phyloP scores from a whole-genome alignment of 306 rosid species.

The Malus asiatica region DNA sequence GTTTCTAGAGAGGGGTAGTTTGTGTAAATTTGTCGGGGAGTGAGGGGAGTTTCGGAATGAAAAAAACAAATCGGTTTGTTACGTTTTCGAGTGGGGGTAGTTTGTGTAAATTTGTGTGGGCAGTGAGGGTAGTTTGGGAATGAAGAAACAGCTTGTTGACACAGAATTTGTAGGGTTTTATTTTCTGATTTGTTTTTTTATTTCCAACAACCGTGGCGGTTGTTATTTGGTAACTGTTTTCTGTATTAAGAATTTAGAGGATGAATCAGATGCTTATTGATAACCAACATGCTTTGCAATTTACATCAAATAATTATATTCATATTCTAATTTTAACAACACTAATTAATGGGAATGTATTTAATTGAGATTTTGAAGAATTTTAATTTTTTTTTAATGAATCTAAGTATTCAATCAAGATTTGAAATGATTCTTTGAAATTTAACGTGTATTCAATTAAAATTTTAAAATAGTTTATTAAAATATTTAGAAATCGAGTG shows the following conservation, averaged over 20 bases:
- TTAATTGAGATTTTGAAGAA: fast-evolving
- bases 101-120: slow-evolving; percentile 17
- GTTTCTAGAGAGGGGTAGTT: neutral
- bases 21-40: slow-evolving; percentile 13
- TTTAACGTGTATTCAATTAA: too few relatives aligned
- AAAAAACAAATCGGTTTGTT: neutral
- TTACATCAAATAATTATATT: too few relatives aligned
- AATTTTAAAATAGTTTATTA: too few relatives aligned
- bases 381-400: too few relatives aligned
- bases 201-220: neutral
- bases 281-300: neutral
- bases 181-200: neutral
- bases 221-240: neutral
- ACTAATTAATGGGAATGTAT: too few relatives aligned
- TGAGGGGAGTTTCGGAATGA: neutral
- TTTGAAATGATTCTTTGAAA: too few relatives aligned
- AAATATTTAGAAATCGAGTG: too few relatives aligned
- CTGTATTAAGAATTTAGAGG: neutral
- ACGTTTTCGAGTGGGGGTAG: neutral
- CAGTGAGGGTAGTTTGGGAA: neutral
- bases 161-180: neutral
- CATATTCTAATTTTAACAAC: too few relatives aligned
- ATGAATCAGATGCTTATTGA: neutral
- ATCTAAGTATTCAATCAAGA: too few relatives aligned
- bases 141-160: neutral